phyloP scores from a whole-genome alignment of 345 rosid species.

The Eucalyptus coolabah region DNA sequence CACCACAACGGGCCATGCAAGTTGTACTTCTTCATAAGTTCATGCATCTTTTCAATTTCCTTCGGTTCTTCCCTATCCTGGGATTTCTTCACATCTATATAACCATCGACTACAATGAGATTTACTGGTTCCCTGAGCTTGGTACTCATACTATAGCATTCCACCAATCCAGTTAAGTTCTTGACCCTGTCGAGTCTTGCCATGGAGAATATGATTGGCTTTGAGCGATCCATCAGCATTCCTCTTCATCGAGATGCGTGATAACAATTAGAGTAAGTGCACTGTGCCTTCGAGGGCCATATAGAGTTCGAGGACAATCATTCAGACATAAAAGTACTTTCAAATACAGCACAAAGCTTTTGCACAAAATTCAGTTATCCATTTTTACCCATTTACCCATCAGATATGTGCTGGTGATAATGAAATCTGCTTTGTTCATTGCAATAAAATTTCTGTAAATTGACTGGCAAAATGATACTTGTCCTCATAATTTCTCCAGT shows the following conservation, averaged over 20 bases:
- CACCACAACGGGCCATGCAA: conserved; percentile 41
- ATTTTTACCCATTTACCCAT: neutral
- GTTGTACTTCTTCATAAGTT: conserved; percentile 25
- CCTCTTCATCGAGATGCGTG: conserved; percentile 10
- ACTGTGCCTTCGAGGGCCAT: neutral
- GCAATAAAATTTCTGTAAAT: conserved; percentile 87
- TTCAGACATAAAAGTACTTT: neutral
- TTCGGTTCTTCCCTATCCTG: conserved; percentile 40
- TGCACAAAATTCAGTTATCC: neutral
- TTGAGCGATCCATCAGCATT: conserved; percentile 19
- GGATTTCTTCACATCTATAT: conserved; percentile 22
- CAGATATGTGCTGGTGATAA: conserved; percentile 96
- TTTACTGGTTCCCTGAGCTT: conserved; percentile 35
- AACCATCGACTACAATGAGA: conserved; percentile 39
- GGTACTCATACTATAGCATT: conserved; percentile 29
- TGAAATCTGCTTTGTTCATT: conserved; percentile 94
- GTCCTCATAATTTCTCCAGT: conserved; percentile 82
- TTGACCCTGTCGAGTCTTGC: conserved; percentile 57
- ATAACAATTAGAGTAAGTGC: neutral
- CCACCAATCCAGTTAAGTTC: conserved; percentile 46
- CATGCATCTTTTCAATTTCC: conserved; percentile 42
- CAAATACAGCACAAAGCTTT: neutral
- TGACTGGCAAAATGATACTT: conserved; percentile 96
- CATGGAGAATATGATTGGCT: conserved; percentile 60
- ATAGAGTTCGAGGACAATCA: neutral